phyloP scores from a whole-genome alignment of 805 yeast species.

The Barnettozyma botsteinii region DNA sequence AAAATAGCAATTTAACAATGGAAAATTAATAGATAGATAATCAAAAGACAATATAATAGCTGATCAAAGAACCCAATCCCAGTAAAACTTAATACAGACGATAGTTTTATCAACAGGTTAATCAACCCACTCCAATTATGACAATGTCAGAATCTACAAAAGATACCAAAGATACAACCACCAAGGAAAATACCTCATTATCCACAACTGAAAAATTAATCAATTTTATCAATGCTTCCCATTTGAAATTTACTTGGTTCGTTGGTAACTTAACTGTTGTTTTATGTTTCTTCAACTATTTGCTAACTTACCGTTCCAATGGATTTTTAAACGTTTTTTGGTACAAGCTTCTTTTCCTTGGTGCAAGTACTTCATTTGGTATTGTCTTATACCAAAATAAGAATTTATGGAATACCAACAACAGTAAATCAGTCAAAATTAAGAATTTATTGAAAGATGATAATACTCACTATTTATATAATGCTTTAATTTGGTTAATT shows the following conservation, averaged over 20 bases:
- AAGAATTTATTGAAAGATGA: slow-evolving; percentile 48
- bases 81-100: too few relatives aligned
- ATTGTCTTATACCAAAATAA: slow-evolving; percentile 60
- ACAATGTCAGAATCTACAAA: background rate
- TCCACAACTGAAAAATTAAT: background rate
- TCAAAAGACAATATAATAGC: too few relatives aligned
- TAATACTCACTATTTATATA: slow-evolving; percentile 63
- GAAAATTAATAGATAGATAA: too few relatives aligned
- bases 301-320: slow-evolving; percentile 29
- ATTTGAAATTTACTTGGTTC: slow-evolving; percentile 76
- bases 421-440: slow-evolving; percentile 22
- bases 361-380: slow-evolving; percentile 69
- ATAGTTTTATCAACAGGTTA: too few relatives aligned
- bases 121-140: too few relatives aligned
- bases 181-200: background rate
- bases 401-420: slow-evolving; percentile 24
- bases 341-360: slow-evolving; percentile 56
- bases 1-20: too few relatives aligned
- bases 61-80: too few relatives aligned
- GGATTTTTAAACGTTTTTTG: slow-evolving; percentile 36
- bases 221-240: slow-evolving; percentile 13
- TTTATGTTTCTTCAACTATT: slow-evolving; percentile 34
- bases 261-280: slow-evolving; percentile 49
- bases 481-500: slow-evolving; percentile 49
- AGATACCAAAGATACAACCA: slow-evolving; percentile 3